phyloP scores from a whole-genome alignment of 352 stramenopile genomes.

The Blastocystis sp. region DNA sequence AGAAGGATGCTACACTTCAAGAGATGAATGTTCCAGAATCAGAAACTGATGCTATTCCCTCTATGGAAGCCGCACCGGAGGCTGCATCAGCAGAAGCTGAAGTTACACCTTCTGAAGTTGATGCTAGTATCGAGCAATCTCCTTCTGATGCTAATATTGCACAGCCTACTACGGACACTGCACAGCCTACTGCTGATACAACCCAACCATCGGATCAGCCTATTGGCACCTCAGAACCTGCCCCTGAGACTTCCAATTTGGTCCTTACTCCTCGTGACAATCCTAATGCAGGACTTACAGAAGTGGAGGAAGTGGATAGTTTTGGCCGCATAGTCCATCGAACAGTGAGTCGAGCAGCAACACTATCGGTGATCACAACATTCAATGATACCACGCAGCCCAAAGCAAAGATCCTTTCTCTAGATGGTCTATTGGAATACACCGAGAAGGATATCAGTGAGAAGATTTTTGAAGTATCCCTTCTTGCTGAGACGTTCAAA shows the following conservation, averaged over 20 bases:
- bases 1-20: not conserved
- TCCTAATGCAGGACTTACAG: not conserved
- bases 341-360: not conserved
- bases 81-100: not conserved
- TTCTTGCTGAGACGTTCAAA: conserved; percentile 34
- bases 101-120: too few species aligned
- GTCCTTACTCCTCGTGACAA: not conserved
- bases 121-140: too few species aligned
- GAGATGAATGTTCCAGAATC: not conserved
- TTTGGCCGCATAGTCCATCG: not conserved
- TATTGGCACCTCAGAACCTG: not conserved
- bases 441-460: conserved; percentile 29
- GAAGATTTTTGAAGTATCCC: conserved; percentile 57
- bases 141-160: not conserved
- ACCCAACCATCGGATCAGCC: not conserved
- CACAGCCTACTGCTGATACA: too few species aligned
- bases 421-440: conserved; percentile 49
- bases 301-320: conserved; percentile 38
- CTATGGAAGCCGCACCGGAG: not conserved
- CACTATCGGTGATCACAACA: conserved; percentile 1
- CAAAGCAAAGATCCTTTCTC: conserved; percentile 42
- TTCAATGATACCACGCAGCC: not conserved
- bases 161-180: too few species aligned
- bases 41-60: not conserved
- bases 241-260: not conserved